Percentiles rank a stretch among this genome's conserved stretches.
Evolutionary conservation across 768 basidiomycete genomes (phyloP).

Genomic region (Leccinum obscurum): DNA sequence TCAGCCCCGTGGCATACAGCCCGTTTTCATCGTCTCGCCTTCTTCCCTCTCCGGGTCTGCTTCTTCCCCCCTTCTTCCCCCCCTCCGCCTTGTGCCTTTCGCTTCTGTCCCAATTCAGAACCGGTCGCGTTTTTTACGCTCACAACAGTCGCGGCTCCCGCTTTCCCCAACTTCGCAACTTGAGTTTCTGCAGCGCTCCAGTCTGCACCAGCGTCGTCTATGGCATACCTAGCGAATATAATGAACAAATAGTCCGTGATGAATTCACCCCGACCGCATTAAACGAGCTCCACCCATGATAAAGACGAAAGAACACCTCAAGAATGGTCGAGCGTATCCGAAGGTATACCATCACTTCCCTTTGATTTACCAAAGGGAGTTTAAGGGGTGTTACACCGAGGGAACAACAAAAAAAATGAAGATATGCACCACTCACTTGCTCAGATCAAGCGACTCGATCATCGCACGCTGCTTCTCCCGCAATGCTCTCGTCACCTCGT

Average conservation of each 20-base stretch:
- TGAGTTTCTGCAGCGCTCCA: slow-evolving; percentile 78
- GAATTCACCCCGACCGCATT: background rate
- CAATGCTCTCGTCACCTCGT: slow-evolving; percentile 53
- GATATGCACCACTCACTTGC: slow-evolving; percentile 61
- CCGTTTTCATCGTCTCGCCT: slow-evolving; percentile 33
- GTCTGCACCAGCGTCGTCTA: slow-evolving; percentile 67
- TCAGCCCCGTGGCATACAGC: background rate
- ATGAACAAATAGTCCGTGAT: background rate
- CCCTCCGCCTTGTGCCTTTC: slow-evolving; percentile 47
- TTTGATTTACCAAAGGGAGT: background rate
- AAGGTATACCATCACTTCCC: background rate
- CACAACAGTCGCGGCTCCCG: slow-evolving; percentile 63
- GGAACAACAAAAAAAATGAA: background rate
- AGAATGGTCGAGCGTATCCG: background rate
- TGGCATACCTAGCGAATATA: slow-evolving; percentile 57
- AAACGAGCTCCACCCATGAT: background rate
- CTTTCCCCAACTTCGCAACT: slow-evolving; percentile 49
- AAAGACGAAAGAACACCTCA: background rate
- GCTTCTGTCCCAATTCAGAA: slow-evolving; percentile 48
- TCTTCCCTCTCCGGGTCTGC: slow-evolving; percentile 47
- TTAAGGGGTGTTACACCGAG: slow-evolving; percentile 11
- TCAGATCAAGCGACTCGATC: slow-evolving; percentile 84
- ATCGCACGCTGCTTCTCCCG: slow-evolving; percentile 81
- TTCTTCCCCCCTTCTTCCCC: slow-evolving; percentile 45
- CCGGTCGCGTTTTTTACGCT: slow-evolving; percentile 56